Percentiles rank a stretch among this genome's conserved stretches.
phyloP scores from a whole-genome alignment of 805 yeast genomes.

The Teunomyces cretensis region DNA sequence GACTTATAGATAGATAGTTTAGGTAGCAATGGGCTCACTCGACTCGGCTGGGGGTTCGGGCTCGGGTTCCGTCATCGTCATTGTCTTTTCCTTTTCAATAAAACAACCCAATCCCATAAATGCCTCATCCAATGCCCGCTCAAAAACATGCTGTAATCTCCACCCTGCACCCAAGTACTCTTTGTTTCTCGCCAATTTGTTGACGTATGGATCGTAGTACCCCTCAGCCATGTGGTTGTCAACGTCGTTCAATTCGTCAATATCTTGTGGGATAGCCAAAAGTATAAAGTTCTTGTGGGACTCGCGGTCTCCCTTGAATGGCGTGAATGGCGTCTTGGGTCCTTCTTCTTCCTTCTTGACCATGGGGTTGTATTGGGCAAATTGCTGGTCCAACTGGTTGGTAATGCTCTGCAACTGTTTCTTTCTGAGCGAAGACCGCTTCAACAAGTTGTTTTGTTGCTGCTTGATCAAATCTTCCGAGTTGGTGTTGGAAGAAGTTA shows the following conservation, averaged over 20 bases:
- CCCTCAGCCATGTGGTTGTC: constrained; percentile 48
- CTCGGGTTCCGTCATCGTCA: neutral
- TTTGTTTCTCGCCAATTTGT: constrained; percentile 52
- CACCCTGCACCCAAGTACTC: constrained; percentile 87
- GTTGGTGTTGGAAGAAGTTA: constrained; percentile 27
- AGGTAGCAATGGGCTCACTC: neutral
- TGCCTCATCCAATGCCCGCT: constrained; percentile 81
- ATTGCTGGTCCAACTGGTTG: constrained; percentile 49
- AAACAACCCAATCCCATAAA: constrained; percentile 86
- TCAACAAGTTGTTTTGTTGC: constrained; percentile 43
- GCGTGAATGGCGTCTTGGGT: constrained; percentile 71
- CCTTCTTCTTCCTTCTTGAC: constrained; percentile 22
- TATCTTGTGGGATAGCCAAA: constrained; percentile 24
- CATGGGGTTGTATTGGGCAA: constrained; percentile 29
- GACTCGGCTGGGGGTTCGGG: neutral
- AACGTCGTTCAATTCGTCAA: constrained; percentile 22
- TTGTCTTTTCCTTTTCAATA: constrained; percentile 47
- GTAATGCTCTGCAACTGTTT: constrained; percentile 59
- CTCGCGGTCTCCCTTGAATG: constrained; percentile 88
- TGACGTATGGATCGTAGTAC: constrained; percentile 46
- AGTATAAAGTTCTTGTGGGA: constrained; percentile 50
- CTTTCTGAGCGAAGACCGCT: constrained; percentile 64
- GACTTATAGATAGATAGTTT: constrained; percentile 8
- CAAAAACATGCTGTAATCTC: constrained; percentile 64
- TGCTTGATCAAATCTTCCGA: constrained; percentile 41